A percentile compares a stretch with the other conserved stretches of the same genome.
Evolutionary conservation across 768 basidiomycete species (phyloP).

Genomic region (Crepidotus variabilis): DNA sequence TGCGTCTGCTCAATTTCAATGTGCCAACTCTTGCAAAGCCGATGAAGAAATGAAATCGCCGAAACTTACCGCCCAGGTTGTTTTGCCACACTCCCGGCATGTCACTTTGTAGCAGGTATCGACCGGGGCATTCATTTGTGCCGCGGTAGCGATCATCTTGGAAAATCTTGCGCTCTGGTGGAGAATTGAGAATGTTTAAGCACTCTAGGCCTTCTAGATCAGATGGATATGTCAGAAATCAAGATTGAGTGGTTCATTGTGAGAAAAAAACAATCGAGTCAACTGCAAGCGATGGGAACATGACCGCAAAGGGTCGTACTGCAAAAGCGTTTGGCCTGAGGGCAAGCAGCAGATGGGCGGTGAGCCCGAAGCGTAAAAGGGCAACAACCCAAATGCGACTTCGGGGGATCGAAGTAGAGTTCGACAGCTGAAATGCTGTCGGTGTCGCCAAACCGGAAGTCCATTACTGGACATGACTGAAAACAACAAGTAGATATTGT

Average conservation of each 20-base stretch:
- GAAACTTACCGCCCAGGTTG: slow-evolving; percentile 62
- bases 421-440: neutral
- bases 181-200: neutral
- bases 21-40: neutral
- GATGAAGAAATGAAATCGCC: slow-evolving; percentile 15
- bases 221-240: neutral
- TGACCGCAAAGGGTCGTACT: neutral
- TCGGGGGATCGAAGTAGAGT: neutral
- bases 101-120: slow-evolving; percentile 54
- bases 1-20: neutral
- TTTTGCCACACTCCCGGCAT: slow-evolving; percentile 64
- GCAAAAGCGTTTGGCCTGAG: neutral
- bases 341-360: too few species aligned
- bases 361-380: neutral
- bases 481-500: neutral
- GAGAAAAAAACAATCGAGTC: neutral
- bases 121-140: slow-evolving; percentile 30
- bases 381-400: neutral
- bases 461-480: neutral
- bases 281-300: neutral
- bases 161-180: neutral
- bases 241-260: neutral
- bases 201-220: neutral
- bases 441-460: neutral
- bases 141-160: slow-evolving; percentile 11